Evolutionary conservation across 257 asterid genomes (phyloP), one percentile per base, ranked within the genome.

Genomic region (Solanum dulcamara): DNA sequence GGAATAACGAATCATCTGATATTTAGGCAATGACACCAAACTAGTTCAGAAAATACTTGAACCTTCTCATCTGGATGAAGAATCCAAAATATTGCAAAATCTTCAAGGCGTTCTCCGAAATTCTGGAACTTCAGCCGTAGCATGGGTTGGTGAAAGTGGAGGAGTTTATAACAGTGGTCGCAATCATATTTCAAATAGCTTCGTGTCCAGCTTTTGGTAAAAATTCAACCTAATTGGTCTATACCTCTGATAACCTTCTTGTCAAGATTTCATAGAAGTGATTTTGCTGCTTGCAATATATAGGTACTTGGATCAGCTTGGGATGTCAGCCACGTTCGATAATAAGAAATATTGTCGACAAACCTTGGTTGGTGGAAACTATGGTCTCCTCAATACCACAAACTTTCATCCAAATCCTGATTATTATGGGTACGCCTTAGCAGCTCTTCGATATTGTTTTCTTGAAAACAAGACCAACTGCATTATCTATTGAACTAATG

Each of bases 291-390:
- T 86, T 55, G 5, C 42, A 59, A 62, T 33, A 81, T 84, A 40
- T 83, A 95, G 98, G 98, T 96, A 93, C 66, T 87, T 96, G 84
- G 98, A 96, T 92, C 98, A 94, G 92, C 92, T 96, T 84, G 98
- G 97, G 84, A 93, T 93, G 99, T 74, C 98, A 81, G 89, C 99
- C 33, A 72, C 90, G 48, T 92, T 89, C 82, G 91, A 94, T 62
- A 85, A 97, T 14, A 96, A 96, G 89, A 86, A 94, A 80, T 96
- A 94, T 88, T 96, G 99, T 91, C 90, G 99, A 81, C 99, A 96
- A 88, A 85, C 98, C 12, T 85, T 96, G 85, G 89, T 93, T 59
- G 99, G 99, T 44, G 99, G 99, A 81, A 94, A 94, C 91, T 96
- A 96, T 83, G 97, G 99, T 72, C 88, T 96, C 68, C 95, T 96